Conservation (phyloP, 129 eudicot genomes). For the Dittrichia graveolens region DNA sequence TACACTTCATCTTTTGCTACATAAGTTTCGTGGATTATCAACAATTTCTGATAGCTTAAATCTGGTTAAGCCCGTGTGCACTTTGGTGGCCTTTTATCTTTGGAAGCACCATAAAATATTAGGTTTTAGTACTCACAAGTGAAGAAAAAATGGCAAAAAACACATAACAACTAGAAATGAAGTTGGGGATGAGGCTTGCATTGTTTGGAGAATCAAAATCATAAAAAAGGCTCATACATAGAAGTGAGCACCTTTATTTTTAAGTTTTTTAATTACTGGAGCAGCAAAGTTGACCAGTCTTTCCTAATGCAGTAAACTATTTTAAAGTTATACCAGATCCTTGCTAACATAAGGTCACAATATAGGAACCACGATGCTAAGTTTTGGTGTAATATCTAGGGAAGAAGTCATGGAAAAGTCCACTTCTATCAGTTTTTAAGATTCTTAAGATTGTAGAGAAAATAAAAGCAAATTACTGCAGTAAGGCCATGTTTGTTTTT, state of each 20-base stretch:
- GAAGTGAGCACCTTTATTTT: neutral
- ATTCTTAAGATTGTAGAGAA: neutral
- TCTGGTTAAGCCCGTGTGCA: neutral
- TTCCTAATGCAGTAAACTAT: no score
- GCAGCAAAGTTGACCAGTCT: no score
- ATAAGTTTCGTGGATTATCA: neutral
- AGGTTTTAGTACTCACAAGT: neutral
- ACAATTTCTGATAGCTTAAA: neutral
- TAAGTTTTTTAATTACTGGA: neutral
- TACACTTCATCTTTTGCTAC: neutral
- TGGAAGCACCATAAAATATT: no score
- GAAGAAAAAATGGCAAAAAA: neutral
- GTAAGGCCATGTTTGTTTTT: neutral
- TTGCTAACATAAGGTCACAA: no score
- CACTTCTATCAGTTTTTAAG: no score
- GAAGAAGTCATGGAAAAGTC: no score
- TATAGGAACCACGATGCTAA: no score
- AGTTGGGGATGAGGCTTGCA: neutral
- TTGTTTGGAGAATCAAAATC: neutral
- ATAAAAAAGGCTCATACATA: neutral
- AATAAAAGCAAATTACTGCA: neutral
- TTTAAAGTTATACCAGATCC: no score
- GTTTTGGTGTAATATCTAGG: no score
- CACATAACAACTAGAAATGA: neutral
- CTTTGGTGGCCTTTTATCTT: neutral